Percentiles rank a stretch among this genome's conserved stretches.
phyloP scores from a whole-genome alignment of 2,329 filamentous ascomycete species.

The Mycosphaerelloides madeirae region DNA sequence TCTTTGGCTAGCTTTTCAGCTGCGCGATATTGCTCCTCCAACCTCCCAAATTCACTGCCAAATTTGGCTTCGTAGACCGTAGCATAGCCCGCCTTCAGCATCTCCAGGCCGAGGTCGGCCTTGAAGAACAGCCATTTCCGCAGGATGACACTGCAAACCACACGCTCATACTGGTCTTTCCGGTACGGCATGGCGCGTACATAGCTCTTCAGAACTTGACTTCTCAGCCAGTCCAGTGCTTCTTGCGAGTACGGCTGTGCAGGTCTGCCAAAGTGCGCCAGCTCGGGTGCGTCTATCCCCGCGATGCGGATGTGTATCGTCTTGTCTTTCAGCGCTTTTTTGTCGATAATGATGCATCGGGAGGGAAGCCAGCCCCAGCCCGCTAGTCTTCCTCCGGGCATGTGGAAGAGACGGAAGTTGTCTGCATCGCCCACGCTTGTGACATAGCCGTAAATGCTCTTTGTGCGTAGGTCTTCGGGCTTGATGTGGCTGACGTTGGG shows the following conservation, averaged over 20 bases:
- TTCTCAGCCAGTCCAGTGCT: constrained; percentile 73
- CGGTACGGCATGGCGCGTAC: constrained; percentile 80
- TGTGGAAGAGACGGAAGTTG: constrained; percentile 91
- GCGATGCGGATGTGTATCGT: constrained; percentile 86
- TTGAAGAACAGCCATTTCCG: constrained; percentile 49
- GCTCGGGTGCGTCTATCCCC: constrained; percentile 88
- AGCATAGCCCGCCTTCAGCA: constrained; percentile 79
- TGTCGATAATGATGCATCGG: constrained; percentile 15
- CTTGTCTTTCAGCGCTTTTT: constrained; percentile 22
- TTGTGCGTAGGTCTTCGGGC: constrained; percentile 66
- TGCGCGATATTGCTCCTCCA: constrained; percentile 57
- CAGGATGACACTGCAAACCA: constrained; percentile 74
- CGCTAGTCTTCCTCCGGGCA: constrained; percentile 76
- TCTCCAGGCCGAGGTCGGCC: constrained; percentile 80
- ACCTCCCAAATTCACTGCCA: constrained; percentile 79
- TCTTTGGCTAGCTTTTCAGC: constrained; percentile 51
- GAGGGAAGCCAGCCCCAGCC: constrained; percentile 76
- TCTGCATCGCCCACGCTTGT: constrained; percentile 96
- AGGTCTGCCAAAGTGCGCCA: constrained; percentile 84
- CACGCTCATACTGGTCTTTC: constrained; percentile 85
- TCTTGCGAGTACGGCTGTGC: constrained; percentile 80
- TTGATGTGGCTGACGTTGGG: constrained; percentile 71
- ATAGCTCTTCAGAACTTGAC: constrained; percentile 64
- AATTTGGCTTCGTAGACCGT: constrained; percentile 91
- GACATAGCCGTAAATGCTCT: constrained; percentile 77